These are phyloP conservation scores for Tricholoma furcatifolium DNA, from an alignment of 768 basidiomycete genomes.

Conservation along the genomic window DNA sequence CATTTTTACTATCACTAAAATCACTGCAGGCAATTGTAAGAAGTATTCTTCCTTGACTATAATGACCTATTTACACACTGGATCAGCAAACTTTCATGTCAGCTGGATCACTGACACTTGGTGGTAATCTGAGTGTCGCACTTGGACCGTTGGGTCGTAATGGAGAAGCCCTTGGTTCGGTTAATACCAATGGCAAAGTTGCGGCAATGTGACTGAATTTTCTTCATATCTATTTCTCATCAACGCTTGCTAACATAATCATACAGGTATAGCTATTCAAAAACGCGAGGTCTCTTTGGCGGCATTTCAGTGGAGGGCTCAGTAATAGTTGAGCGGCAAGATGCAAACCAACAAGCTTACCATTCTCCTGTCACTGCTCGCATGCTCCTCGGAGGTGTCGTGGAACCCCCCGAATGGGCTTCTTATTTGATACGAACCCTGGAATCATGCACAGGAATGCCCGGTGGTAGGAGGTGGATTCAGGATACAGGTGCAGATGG, in stretches of 20 bases:
- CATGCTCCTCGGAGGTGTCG: conserved; percentile 74
- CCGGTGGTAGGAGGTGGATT: conserved; percentile 69
- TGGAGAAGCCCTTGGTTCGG: conserved; percentile 83
- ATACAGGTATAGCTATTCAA: conserved; percentile 83
- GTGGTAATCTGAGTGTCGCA: conserved; percentile 87
- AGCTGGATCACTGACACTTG: conserved; percentile 85
- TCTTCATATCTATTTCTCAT: not conserved
- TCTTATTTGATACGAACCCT: conserved; percentile 71
- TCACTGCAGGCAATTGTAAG: conserved; percentile 60
- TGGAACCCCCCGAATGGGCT: conserved; percentile 81
- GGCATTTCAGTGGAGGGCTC: conserved; percentile 88
- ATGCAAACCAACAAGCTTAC: conserved; percentile 88
- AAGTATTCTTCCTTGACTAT: conserved; percentile 1
- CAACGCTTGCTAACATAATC: conserved; percentile 3
- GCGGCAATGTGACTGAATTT: conserved; percentile 74
- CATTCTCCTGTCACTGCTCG: conserved; percentile 68
- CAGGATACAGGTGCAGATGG: conserved; percentile 41
- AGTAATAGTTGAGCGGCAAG: conserved; percentile 90
- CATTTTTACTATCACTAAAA: conserved; percentile 5
- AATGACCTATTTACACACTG: not conserved
- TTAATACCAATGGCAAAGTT: conserved; percentile 83
- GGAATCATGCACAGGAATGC: conserved; percentile 67
- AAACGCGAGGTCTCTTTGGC: conserved; percentile 91
- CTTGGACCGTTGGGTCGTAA: conserved; percentile 93
- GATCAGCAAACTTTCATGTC: conserved; percentile 85